Base-by-base conservation (phyloP, 495 filamentous ascomycete genomes). In the Trichoderma parareesei region DNA sequence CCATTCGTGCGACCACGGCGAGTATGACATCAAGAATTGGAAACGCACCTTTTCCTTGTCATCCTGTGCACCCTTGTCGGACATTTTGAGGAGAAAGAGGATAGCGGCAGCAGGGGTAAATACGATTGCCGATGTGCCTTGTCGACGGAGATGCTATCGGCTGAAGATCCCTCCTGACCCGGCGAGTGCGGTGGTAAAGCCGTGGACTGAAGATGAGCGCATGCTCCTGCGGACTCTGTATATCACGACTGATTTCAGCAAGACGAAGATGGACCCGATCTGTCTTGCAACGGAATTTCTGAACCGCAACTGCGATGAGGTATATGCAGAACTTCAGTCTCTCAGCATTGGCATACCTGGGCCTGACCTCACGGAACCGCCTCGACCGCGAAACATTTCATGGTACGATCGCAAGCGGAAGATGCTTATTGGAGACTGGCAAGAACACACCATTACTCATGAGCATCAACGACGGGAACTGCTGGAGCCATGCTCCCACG, bases 321-420 rank as follows among this genome's bases (percentile, higher is more conserved):
- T 82, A 2, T 71, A 80, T 38, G 70, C 69, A 37, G 78, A 81
- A 65, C 77, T 82, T 46, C 74, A 72, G 60, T 74, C 37, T 13
- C 35, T 55, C 7, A 38, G 78, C 57, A 66, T 80, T 37, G 67
- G 72, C 16, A 64, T 79, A 3, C 18, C 65, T 5, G 66, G 76
- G 10, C 74, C 73, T 0, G 66, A 65, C 3, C 59, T 68, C 3
- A 67, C 68, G n/a, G 68, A 69, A 3, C 64, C 67, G 0, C 18
- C 65, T 16, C 69, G 68, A 3, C 67, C 60, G 11, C 41, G 69
- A 6, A 74, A 72, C 46, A 69, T 77, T 4, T 64, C 75, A 2
- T 81, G 77, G 78, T 81, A 82, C 41, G 78, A 81, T 64, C 77
- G 79, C 35, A 75, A 74, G 37, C 77, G 72, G 68, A 82, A 80